Evolutionary conservation across 1,139 yeast genomes (phyloP), one percentile per base, ranked within the genome.

Genomic region (Taphrina betulina): DNA sequence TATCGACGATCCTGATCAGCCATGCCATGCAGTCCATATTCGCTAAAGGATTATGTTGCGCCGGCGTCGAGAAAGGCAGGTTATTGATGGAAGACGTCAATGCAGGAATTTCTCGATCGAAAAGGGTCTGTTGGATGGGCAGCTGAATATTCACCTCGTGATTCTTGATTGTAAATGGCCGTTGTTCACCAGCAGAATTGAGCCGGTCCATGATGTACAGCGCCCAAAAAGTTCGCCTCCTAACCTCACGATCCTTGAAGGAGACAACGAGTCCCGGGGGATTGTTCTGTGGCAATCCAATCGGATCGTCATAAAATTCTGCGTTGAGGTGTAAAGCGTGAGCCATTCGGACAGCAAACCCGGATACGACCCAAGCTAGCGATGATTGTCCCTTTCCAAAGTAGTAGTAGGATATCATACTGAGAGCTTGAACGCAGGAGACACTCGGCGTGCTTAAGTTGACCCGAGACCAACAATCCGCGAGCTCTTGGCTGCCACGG

Each of bases 211-310:
- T 62, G 4, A 67, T 68, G 17, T 69, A 65, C 37, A 71, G 62
- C 10, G 71, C 66, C 74, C 74, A 71, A 61, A 68, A 71, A 0
- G 72, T 68, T 29, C 73, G 60, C 20, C 74, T 62, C 1, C 72
- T 63, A 34, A 64, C 62, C 57, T 71, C 74, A 24, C 69, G 65
- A 37, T 70, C 72, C 19, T 67, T 59, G 68, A 71, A 70, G 23
- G 24, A 10, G 22, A 36, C 17, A n/a, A 20, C 10, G 26, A 26
- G 19, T 7, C 35, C 33, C n/a, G 41, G 17, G 5, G 52, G 33
- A n/a, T 35, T 33, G 4, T 23, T 31, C 3, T 14, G 37, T 7
- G 48, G 17, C 26, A 23, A 26, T 1, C 69, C 60, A 28, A 67
- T 61, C 7, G 62, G 63, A 4, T 62, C 61, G 19, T 63, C 62